Conservation (phyloP, 2,329 filamentous ascomycete genomes). For the Xylariaceae sp. region DNA sequence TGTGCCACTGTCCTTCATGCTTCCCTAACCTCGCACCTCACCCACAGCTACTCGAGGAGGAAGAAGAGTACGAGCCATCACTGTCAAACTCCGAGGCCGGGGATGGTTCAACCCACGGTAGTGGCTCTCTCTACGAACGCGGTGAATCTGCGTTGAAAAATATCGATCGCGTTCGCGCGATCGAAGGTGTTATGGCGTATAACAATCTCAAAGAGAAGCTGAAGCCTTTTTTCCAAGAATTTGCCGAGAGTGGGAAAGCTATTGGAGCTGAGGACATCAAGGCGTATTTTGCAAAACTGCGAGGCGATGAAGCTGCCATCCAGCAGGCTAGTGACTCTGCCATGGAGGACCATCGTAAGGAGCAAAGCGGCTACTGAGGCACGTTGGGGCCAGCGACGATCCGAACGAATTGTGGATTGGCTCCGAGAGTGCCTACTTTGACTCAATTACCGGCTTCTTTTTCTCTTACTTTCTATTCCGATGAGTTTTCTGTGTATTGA, state of each 20-base stretch:
- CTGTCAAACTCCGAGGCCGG: conserved; percentile 61
- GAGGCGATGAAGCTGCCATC: conserved; percentile 77
- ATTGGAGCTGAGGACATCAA: conserved; percentile 96
- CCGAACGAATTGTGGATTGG: not conserved
- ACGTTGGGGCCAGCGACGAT: not conserved
- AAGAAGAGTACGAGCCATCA: conserved; percentile 89
- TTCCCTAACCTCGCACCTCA: conserved; percentile 67
- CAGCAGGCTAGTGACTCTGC: conserved; percentile 55
- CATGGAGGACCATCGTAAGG: conserved; percentile 39
- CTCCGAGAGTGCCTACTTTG: not conserved
- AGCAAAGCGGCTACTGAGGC: conserved; percentile 49
- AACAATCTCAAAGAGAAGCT: conserved; percentile 93
- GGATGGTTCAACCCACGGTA: conserved; percentile 58
- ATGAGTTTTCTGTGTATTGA: not conserved
- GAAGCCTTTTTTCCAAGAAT: conserved; percentile 90
- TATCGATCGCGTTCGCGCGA: conserved; percentile 86
- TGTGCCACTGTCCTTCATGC: conserved; percentile 81
- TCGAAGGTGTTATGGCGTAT: conserved; percentile 97
- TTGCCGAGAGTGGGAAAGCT: conserved; percentile 81
- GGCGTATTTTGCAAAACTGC: conserved; percentile 86
- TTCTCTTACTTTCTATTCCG: not conserved
- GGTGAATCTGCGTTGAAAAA: conserved; percentile 89
- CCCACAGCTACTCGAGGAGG: conserved; percentile 83
- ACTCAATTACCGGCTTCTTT: not conserved
- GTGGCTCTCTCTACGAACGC: conserved; percentile 79